Conservation (phyloP, 495 filamentous ascomycete genomes). For the Monascus purpureus region DNA sequence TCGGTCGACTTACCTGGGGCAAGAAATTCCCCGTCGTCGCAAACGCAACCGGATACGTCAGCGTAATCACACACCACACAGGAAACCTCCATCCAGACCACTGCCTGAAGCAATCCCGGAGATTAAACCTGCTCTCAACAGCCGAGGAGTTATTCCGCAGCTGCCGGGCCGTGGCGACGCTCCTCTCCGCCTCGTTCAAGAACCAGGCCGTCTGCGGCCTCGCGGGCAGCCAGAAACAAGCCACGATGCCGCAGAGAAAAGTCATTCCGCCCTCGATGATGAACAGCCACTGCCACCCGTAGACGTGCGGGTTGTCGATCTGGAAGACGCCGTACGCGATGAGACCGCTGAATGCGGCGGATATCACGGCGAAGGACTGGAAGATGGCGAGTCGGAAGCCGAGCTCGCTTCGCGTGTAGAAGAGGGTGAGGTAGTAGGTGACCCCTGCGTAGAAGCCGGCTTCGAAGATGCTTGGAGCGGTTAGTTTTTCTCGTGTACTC, state of each 20-base stretch:
- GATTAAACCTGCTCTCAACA: too few species aligned
- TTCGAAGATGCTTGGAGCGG: conserved; percentile 49
- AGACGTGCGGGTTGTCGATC: conserved; percentile 40
- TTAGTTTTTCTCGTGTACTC: not conserved
- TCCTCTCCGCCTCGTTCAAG: conserved; percentile 48
- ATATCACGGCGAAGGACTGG: conserved; percentile 64
- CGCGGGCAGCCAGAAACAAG: conserved; percentile 55
- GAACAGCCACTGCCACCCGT: conserved; percentile 63
- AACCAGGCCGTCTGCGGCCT: conserved; percentile 51
- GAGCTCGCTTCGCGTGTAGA: conserved; percentile 65
- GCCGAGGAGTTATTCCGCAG: too few species aligned
- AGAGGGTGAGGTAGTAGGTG: conserved; percentile 45
- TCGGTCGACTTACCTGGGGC: too few species aligned
- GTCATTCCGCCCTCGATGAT: conserved; percentile 58
- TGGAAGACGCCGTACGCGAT: conserved; percentile 67
- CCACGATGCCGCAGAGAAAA: conserved; percentile 49
- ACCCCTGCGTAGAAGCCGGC: conserved; percentile 62
- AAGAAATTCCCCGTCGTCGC: too few species aligned
- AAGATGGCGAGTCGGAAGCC: conserved; percentile 64
- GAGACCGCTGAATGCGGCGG: conserved; percentile 58
- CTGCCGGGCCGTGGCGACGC: too few species aligned
- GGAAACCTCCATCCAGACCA: too few species aligned
- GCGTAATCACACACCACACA: too few species aligned
- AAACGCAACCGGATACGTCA: too few species aligned
- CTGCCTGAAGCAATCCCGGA: too few species aligned